Conservation (phyloP, 345 rosid species). For the Conringia planisiliqua region DNA sequence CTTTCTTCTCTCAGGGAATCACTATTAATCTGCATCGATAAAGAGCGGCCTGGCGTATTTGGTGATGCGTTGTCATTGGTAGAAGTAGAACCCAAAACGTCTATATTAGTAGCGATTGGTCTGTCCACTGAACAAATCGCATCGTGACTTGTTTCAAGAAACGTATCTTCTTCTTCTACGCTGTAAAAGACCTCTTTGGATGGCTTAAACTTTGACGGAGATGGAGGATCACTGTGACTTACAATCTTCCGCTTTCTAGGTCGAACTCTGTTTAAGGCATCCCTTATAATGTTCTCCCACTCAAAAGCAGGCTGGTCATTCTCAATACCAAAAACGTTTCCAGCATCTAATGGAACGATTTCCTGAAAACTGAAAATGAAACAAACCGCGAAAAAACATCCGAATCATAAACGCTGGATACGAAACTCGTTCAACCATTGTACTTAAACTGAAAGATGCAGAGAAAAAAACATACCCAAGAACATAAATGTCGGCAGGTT, state of each 20-base stretch:
- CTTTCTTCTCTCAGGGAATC: slow-evolving; percentile 49
- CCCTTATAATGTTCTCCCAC: slow-evolving; percentile 87
- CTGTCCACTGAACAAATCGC: slow-evolving; percentile 34
- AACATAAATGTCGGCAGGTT: slow-evolving; percentile 85
- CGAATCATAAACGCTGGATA: neutral
- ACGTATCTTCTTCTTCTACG: slow-evolving; percentile 47
- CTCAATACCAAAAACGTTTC: slow-evolving; percentile 84
- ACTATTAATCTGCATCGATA: slow-evolving; percentile 42
- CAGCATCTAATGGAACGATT: slow-evolving; percentile 86
- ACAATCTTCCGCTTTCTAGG: slow-evolving; percentile 48
- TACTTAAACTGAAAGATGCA: neutral
- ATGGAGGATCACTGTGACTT: slow-evolving; percentile 79
- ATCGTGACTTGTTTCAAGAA: slow-evolving; percentile 58
- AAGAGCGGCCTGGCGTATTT: slow-evolving; percentile 52
- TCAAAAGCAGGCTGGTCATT: slow-evolving; percentile 64
- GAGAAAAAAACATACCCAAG: slow-evolving; percentile 44
- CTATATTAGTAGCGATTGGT: slow-evolving; percentile 1
- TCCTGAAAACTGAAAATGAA: slow-evolving; percentile 71
- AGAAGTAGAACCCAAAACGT: slow-evolving; percentile 6
- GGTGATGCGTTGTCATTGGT: slow-evolving; percentile 36
- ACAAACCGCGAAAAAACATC: neutral
- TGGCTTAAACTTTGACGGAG: slow-evolving; percentile 74
- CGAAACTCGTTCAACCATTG: neutral
- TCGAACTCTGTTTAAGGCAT: slow-evolving; percentile 53
- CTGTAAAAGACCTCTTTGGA: slow-evolving; percentile 46